Evolutionary conservation across 2,329 filamentous ascomycete genomes (phyloP), one percentile per base, ranked within the genome.

Genomic region (Ramularia collo-cygni): DNA sequence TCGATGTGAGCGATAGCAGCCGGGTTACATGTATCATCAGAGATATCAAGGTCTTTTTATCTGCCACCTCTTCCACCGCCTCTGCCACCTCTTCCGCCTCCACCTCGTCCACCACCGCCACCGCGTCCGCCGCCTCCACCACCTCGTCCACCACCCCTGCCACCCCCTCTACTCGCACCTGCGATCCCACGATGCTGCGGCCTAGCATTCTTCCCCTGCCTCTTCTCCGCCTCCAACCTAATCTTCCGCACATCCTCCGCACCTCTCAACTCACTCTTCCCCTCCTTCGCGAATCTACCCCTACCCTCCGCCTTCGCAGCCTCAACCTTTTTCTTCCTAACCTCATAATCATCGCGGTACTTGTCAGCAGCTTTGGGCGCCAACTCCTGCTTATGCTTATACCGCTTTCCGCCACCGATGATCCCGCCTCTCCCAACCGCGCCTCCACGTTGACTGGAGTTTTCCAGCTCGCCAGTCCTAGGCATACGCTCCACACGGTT

Each of bases 361-460:
- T 85, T 90, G 70, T 98, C 92, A 6, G 92, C 88, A 55, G 86
- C 79, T 73, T 95, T 96, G 48, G 93, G 92, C 41, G 88, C 88
- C 67, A 77, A 81, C 61, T 92, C 82, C 64, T 81, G 77, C 66
- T 83, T 90, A 69, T 98, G 92, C 70, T 83, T 85, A 71, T 83
- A 95, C 47, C 81, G 73, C 40, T 70, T 75, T 3, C 73, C 72
- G 18, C 62, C 61, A 14, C 63, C 63, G 40, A 60, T 50, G 31
- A 52, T 42, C 14, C 37, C 40, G 2, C 42, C 58, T 56, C 40
- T 65, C 56, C 24, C 55, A 43, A 37, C 56, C 53, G 33, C 50
- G 43, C 19, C 51, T 51, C n/a, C 57, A 52, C 38, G 58, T 53
- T 50, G 64, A 43, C 46, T 44, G 30, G 45, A 48, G 31, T 50